phyloP scores from a whole-genome alignment of 148 eudicot species.

The Persicaria maculosa region DNA sequence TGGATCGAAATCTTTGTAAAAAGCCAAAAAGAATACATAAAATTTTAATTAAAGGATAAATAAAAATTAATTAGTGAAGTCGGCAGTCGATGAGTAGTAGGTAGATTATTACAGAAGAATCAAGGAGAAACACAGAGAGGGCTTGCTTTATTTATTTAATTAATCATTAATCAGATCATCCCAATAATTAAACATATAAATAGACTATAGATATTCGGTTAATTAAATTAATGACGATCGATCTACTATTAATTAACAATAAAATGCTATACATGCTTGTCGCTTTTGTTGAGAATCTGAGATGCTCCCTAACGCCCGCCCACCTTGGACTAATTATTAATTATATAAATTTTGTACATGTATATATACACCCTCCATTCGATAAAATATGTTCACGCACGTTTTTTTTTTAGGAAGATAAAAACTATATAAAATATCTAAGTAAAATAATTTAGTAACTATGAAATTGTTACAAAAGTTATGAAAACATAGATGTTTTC shows the following conservation, averaged over 20 bases:
- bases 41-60: background rate
- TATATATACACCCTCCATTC: too few relatives aligned
- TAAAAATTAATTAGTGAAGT: background rate
- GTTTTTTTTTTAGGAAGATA: too few relatives aligned
- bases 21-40: background rate
- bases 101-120: background rate
- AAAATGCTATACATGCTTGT: background rate
- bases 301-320: conserved; percentile 5
- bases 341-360: background rate
- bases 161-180: background rate
- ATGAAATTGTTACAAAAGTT: too few relatives aligned
- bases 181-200: too few relatives aligned
- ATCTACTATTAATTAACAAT: background rate
- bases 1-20: conserved; percentile 3
- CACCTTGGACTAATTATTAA: background rate
- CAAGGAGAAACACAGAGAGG: too few relatives aligned
- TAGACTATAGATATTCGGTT: too few relatives aligned
- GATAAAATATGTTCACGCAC: too few relatives aligned
- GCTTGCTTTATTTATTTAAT: too few relatives aligned
- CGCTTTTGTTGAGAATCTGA: conserved; percentile 10
- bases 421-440: too few relatives aligned
- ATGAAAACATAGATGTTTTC: too few relatives aligned
- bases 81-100: conserved; percentile 4
- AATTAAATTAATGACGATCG: too few relatives aligned
- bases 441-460: too few relatives aligned